Conservation (phyloP, 257 asterid species). For the Plantago elongata region DNA sequence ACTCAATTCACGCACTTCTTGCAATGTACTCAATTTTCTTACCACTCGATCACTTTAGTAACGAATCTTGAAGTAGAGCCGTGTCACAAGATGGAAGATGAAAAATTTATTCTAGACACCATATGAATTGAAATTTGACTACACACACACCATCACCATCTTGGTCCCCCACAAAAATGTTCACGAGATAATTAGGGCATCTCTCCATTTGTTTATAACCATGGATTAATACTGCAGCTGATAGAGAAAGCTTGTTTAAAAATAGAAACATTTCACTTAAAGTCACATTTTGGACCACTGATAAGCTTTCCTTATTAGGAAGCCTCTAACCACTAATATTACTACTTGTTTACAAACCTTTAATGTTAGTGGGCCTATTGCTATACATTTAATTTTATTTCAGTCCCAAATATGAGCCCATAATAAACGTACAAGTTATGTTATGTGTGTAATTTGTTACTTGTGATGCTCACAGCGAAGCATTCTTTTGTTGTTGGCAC, state of each 20-base stretch:
- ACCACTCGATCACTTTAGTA: too few relatives aligned
- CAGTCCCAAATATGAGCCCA: constrained; percentile 1
- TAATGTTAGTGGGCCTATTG: too few relatives aligned
- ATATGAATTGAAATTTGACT: constrained; percentile 1
- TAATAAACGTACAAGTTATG: not conserved
- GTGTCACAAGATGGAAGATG: too few relatives aligned
- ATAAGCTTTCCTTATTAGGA: constrained; percentile 32
- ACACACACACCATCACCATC: constrained; percentile 1
- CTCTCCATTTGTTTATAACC: constrained; percentile 28
- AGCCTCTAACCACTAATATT: constrained; percentile 41
- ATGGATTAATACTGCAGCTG: constrained; percentile 31
- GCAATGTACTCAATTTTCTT: too few relatives aligned
- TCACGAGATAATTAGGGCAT: constrained; percentile 31
- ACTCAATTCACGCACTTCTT: too few relatives aligned
- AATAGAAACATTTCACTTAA: constrained; percentile 39
- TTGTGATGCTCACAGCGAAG: constrained; percentile 1
- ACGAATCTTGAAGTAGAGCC: too few relatives aligned
- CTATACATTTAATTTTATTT: constrained; percentile 7
- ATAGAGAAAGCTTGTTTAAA: constrained; percentile 35
- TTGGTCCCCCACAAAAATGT: constrained; percentile 22
- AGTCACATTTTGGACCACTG: constrained; percentile 29
- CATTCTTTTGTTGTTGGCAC: constrained; percentile 27
- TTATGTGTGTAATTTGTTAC: constrained; percentile 14
- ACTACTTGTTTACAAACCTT: constrained; percentile 21
- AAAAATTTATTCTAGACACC: too few relatives aligned